Conservation (phyloP, 1,139 yeast species). For the Insectozyma bohioensis region DNA sequence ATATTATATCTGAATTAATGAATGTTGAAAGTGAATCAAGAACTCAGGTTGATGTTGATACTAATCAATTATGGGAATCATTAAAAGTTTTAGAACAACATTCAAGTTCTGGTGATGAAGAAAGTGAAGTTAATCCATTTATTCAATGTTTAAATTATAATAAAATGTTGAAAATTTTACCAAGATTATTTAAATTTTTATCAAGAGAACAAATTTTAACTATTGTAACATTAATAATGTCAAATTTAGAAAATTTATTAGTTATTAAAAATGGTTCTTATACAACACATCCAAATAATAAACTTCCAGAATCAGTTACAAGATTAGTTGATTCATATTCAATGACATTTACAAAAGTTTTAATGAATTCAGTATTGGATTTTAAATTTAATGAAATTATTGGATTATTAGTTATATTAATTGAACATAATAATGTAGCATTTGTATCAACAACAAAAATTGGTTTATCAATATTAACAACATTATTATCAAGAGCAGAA, state of each 20-base stretch:
- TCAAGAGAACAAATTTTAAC: constrained; percentile 76
- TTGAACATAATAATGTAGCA: constrained; percentile 71
- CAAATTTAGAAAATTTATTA: constrained; percentile 77
- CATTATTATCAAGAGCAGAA: constrained; percentile 89
- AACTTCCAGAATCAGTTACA: constrained; percentile 53
- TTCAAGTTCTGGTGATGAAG: constrained; percentile 45
- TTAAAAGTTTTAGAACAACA: constrained; percentile 62
- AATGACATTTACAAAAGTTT: constrained; percentile 77
- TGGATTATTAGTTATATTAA: constrained; percentile 72
- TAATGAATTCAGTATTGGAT: constrained; percentile 83
- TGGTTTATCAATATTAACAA: constrained; percentile 85
- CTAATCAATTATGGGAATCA: constrained; percentile 71
- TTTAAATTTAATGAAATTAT: constrained; percentile 80
- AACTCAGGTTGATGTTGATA: constrained; percentile 54
- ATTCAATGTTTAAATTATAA: constrained; percentile 81
- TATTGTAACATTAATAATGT: constrained; percentile 75
- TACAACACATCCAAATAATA: constrained; percentile 55
- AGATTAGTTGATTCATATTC: constrained; percentile 80
- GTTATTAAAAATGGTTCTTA: constrained; percentile 80
- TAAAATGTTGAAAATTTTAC: constrained; percentile 86
- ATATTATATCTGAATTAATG: constrained; percentile 74
- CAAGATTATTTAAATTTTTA: constrained; percentile 84
- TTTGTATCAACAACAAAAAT: constrained; percentile 79
- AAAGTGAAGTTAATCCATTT: constrained; percentile 67
- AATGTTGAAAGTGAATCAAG: constrained; percentile 83